A percentile compares a stretch with the other conserved stretches of the same genome.
Evolutionary conservation across 495 filamentous ascomycete genomes (phyloP).

Genomic region (Aspergillus sclerotiicarbonarius): DNA sequence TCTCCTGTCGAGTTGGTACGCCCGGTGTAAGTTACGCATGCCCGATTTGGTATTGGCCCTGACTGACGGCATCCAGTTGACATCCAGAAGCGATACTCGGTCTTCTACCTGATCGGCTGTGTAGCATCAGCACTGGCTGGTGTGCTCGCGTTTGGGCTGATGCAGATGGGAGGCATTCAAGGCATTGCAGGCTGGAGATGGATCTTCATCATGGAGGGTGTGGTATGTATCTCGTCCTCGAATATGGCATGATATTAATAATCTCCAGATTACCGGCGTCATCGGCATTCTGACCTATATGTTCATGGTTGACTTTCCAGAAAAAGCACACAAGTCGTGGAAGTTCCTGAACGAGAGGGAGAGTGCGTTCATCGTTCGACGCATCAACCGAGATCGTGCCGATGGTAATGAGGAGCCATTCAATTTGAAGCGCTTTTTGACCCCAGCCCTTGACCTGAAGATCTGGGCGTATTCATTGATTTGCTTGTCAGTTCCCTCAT

Average conservation of each 20-base stretch:
- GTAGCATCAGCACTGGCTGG: slow-evolving; percentile 60
- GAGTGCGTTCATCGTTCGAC: slow-evolving; percentile 54
- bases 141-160: slow-evolving; percentile 64
- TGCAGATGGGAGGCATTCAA: slow-evolving; percentile 52
- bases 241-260: not conserved
- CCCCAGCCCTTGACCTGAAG: slow-evolving; percentile 51
- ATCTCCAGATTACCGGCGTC: slow-evolving; percentile 37
- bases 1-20: slow-evolving; percentile 64
- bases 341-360: slow-evolving; percentile 50
- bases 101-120: slow-evolving; percentile 64
- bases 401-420: slow-evolving; percentile 54
- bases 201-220: slow-evolving; percentile 63
- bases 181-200: slow-evolving; percentile 60
- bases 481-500: slow-evolving; percentile 42
- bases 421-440: slow-evolving; percentile 47
- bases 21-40: slow-evolving; percentile 39
- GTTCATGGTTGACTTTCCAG: slow-evolving; percentile 60
- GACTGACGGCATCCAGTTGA: slow-evolving; percentile 38
- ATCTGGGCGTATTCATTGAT: slow-evolving; percentile 62
- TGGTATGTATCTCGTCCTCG: slow-evolving; percentile 25
- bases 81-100: slow-evolving; percentile 60
- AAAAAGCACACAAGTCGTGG: slow-evolving; percentile 51
- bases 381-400: slow-evolving; percentile 57
- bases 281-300: slow-evolving; percentile 46
- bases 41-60: not conserved